These are phyloP conservation scores for Cylindrodendrum hubeiense DNA, from an alignment of 2,329 filamentous ascomycete species.

Conservation along the genomic window DNA sequence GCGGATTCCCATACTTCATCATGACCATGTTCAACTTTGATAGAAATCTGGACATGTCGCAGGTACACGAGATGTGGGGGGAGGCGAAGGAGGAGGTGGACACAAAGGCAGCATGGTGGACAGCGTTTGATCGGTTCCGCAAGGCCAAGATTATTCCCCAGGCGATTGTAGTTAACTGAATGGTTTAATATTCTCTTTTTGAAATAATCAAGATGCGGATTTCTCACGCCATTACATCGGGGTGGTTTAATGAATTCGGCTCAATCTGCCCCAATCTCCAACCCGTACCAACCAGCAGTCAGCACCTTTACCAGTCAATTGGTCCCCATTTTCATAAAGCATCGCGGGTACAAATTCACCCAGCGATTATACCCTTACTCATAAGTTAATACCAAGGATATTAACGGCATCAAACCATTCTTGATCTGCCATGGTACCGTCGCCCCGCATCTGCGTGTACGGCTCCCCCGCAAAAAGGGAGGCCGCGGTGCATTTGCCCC, in stretches of 20 bases:
- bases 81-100: constrained; percentile 46
- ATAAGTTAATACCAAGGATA: background rate
- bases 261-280: no score
- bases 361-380: background rate
- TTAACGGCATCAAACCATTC: background rate
- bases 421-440: background rate
- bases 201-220: background rate
- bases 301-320: no score
- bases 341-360: no score
- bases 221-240: background rate
- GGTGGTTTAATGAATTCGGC: background rate
- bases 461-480: background rate
- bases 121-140: constrained; percentile 49
- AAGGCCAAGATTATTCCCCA: constrained; percentile 50
- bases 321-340: no score
- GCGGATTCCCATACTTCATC: constrained; percentile 48
- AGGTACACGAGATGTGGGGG: constrained; percentile 48
- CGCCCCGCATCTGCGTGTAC: background rate
- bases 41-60: constrained; percentile 49
- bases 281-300: no score
- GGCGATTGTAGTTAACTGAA: background rate
- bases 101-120: constrained; percentile 46
- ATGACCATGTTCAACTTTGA: constrained; percentile 52
- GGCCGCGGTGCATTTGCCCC: background rate
- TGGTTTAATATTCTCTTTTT: background rate